Evolutionary conservation across 257 asterid genomes (phyloP).

Genomic region (Ocimum tenuiflorum): DNA sequence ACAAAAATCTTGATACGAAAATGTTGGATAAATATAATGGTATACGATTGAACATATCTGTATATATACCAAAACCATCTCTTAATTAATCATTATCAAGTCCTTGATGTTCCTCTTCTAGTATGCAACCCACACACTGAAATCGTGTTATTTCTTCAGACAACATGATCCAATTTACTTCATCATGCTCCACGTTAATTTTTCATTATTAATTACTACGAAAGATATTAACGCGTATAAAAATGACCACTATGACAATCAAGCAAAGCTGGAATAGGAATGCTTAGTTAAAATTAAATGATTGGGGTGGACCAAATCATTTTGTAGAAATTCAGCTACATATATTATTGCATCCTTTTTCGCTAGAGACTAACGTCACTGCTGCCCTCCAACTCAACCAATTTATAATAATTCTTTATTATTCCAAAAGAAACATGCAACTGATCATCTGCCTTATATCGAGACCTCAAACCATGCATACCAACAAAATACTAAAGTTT

Average conservation of each 20-base stretch:
- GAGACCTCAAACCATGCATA: slow-evolving; percentile 21
- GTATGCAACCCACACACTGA: slow-evolving; percentile 21
- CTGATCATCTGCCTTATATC: slow-evolving; percentile 6
- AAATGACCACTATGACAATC: slow-evolving; percentile 22
- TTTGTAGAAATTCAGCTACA: slow-evolving; percentile 5
- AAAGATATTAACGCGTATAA: too few species aligned
- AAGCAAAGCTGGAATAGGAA: slow-evolving; percentile 32
- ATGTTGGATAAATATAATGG: background rate
- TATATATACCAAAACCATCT: background rate
- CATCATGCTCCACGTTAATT: slow-evolving; percentile 9
- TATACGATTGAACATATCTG: too few species aligned
- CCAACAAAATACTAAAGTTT: slow-evolving; percentile 7
- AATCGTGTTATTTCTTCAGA: slow-evolving; percentile 28
- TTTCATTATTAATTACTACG: background rate
- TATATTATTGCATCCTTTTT: slow-evolving; percentile 20
- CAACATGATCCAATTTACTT: slow-evolving; percentile 27
- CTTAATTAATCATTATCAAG: slow-evolving; percentile 21
- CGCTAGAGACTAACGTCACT: slow-evolving; percentile 19
- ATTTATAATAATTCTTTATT: background rate
- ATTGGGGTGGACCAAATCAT: slow-evolving; percentile 12
- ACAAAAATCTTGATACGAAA: slow-evolving; percentile 2
- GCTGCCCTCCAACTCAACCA: slow-evolving; percentile 24
- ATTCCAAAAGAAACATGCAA: slow-evolving; percentile 25
- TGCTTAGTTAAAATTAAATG: slow-evolving; percentile 10
- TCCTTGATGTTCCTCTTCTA: slow-evolving; percentile 20